Base-by-base conservation (phyloP, 1,284 basidiomycete species). In the Cryptococcus wingfieldii region DNA sequence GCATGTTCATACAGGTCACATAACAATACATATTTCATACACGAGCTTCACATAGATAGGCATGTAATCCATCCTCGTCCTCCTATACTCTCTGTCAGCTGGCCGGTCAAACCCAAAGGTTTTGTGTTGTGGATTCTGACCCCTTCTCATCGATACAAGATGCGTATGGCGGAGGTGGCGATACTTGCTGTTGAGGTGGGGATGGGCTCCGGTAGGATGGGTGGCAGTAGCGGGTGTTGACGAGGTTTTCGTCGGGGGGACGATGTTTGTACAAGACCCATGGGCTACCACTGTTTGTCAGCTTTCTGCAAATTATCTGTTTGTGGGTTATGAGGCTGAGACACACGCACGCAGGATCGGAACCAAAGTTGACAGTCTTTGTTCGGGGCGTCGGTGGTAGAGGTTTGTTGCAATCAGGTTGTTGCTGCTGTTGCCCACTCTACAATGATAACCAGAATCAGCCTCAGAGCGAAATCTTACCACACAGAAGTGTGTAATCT, bases 241-340 rank as follows among this genome's bases (percentile, higher is more conserved):
- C 57, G 12, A 53, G 38, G 19, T 59, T 62, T 44, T 62, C 60
- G 37, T 58, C 57, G 7, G 60, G 38, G 10, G 60, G 60, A 23
- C 56, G 37, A 16, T 62, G 38, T 31, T 48, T 49, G 41, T 62
- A 59, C 28, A 62, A 62, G 10, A 50, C 55, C 60, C 60, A 62
- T 14, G 60, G 50, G 14, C 60, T 62, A n/a, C 2, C 2, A 14
- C 13, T 2, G n/a, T 8, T 37, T 37, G 31, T 34, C 31, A 34
- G 31, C 31, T 10, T 6, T 34, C 31, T 34, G 6, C 1, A 2
- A 34, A 34, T 7, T 0, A 8, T 34, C 10, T 34, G 31, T 10
- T 34, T 1, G 50, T 39, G 38, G 19, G n/a, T 47, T n/a, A 18
- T 12, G 47, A 38, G 18, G 31, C 34, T n/a, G 16, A 6, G 23